Base-by-base conservation (phyloP, 2,329 filamentous ascomycete species). In the Monascus ruber region DNA sequence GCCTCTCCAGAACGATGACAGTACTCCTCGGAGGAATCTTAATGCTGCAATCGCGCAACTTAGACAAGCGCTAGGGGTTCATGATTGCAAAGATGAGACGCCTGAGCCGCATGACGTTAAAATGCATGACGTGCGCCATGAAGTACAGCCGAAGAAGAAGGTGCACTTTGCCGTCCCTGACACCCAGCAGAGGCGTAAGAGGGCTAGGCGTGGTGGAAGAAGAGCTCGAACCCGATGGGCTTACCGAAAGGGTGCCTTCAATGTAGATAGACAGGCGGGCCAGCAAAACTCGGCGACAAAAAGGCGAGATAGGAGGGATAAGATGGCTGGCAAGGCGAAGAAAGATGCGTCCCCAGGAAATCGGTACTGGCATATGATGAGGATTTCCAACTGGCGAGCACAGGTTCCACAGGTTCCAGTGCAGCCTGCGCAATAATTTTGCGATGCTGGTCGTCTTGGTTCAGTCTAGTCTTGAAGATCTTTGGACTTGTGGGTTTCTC, bases 261-360 rank as follows among this genome's bases (percentile, higher is more conserved):
- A 4, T 6, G 28, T 17, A 1, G 25, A 39, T 1, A 24, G 7
- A 17, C 26, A 40, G 29, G 31, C 37, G 6, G 55, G 52, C n/a
- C 50, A 52, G 28, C 53, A 57, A 5, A 69, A 50, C 32, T 47
- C 55, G 24, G 59, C 56, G 2, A 57, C 58, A 39, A 62, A 61
- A 37, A 56, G 47, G 35, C 56, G 45, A 3, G 54, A 51, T 6
- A 57, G 62, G 24, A 66, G 42, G 5, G 55, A 56, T 24, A 63
- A 59, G 10, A 58, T 56, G 36, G 62, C 6, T 10, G 6, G 47
- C 6, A 62, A 45, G 7, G 57, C 36, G 3, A 42, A 39, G 9
- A 47, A 45, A 17, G 40, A 47, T 5, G 33, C 29, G 1, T 33
- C 38, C 5, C 31, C 40, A 6, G 39, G 42, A 8, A 47, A 41